Evolutionary conservation across 2,329 filamentous ascomycete genomes (phyloP).

Genomic region (Neonectria faginata): DNA sequence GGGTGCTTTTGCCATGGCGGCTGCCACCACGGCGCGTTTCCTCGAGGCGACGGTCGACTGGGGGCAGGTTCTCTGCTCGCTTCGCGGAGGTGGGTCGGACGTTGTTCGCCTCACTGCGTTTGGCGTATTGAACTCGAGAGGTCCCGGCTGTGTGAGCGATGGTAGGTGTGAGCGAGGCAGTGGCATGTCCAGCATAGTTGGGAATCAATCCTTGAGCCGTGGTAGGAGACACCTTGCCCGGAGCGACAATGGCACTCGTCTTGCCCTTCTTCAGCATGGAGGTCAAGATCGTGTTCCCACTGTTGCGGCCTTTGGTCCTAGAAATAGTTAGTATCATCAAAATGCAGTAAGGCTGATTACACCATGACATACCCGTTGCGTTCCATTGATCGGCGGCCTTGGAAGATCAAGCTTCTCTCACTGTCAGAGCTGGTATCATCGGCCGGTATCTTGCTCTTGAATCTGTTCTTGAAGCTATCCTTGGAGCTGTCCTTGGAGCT

Average conservation of each 20-base stretch:
- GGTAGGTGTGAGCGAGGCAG: slow-evolving; percentile 61
- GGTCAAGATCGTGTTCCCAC: slow-evolving; percentile 59
- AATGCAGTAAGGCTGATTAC: background rate
- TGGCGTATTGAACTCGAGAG: slow-evolving; percentile 46
- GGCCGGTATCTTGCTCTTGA: slow-evolving; percentile 44
- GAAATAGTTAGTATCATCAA: slow-evolving; percentile 29
- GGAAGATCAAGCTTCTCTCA: slow-evolving; percentile 53
- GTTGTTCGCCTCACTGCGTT: slow-evolving; percentile 42
- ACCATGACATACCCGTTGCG: slow-evolving; percentile 48
- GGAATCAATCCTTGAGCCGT: slow-evolving; percentile 67
- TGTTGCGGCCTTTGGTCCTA: slow-evolving; percentile 53
- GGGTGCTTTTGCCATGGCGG: slow-evolving; percentile 32
- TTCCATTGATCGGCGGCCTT: slow-evolving; percentile 49
- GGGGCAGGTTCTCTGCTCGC: slow-evolving; percentile 60
- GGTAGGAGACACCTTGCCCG: slow-evolving; percentile 63
- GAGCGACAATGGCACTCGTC: slow-evolving; percentile 58
- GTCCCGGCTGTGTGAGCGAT: slow-evolving; percentile 55
- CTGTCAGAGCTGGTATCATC: slow-evolving; percentile 37
- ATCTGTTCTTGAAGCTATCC: slow-evolving; percentile 16
- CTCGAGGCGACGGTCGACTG: slow-evolving; percentile 38
- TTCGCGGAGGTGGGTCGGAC: slow-evolving; percentile 48
- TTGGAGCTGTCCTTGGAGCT: slow-evolving; percentile 1
- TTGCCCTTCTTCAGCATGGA: slow-evolving; percentile 65
- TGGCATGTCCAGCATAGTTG: slow-evolving; percentile 64
- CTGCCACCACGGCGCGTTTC: slow-evolving; percentile 31